Conservation (phyloP, 345 rosid genomes). For the Clausena lansium region DNA sequence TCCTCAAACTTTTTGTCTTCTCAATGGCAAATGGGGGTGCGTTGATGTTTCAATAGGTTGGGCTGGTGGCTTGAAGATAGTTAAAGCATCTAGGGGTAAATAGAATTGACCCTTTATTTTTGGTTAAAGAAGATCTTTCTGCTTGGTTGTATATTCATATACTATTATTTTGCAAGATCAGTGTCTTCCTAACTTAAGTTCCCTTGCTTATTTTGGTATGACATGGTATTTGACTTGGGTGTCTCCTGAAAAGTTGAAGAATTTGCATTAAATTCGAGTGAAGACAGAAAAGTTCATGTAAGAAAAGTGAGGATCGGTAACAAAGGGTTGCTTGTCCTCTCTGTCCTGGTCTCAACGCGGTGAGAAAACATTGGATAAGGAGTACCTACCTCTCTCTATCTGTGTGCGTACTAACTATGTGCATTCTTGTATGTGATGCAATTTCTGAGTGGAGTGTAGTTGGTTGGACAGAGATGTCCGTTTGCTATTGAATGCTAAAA, state of each 20-base stretch:
- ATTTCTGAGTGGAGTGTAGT: background rate
- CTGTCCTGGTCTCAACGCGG: background rate
- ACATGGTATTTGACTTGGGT: background rate
- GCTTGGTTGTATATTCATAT: background rate
- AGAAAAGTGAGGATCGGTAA: background rate
- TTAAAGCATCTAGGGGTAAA: too few species aligned
- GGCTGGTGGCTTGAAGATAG: too few species aligned
- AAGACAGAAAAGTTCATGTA: background rate
- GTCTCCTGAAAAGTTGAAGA: background rate
- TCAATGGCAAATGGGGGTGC: too few species aligned
- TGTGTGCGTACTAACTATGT: background rate
- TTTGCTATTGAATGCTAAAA: background rate
- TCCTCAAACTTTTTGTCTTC: too few species aligned
- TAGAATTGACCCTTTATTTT: too few species aligned
- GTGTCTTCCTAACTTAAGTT: background rate
- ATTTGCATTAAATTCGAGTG: background rate
- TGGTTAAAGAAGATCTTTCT: background rate
- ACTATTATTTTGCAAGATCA: background rate
- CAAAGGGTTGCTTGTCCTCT: background rate
- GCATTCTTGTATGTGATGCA: background rate
- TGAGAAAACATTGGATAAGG: background rate
- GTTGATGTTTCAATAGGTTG: too few species aligned
- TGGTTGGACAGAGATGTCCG: background rate
- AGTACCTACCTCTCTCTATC: background rate
- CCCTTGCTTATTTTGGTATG: background rate